Percentiles rank a stretch among this genome's conserved stretches.
These are phyloP conservation scores for Lophiostoma macrostomum DNA, from an alignment of 495 filamentous ascomycete species.

Conservation along the genomic window DNA sequence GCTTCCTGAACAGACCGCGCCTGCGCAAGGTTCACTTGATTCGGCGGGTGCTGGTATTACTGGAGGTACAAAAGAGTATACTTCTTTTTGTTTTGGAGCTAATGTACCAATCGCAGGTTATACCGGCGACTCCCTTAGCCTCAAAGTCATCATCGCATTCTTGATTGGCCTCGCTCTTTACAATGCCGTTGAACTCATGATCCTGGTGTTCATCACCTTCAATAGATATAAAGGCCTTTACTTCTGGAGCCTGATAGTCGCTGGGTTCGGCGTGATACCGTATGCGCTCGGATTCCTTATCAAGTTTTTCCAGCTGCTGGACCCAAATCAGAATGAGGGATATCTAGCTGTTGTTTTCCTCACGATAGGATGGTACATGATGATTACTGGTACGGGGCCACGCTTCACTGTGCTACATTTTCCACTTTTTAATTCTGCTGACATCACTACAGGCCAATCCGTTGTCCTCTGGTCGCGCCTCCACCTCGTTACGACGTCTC, in stretches of 20 bases:
- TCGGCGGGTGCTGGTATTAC: conserved; percentile 19
- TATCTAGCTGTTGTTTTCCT: conserved; percentile 46
- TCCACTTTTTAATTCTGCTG: background rate
- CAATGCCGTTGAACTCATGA: conserved; percentile 45
- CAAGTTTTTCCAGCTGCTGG: conserved; percentile 51
- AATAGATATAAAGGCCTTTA: conserved; percentile 40
- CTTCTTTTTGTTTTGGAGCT: background rate
- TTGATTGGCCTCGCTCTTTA: conserved; percentile 44
- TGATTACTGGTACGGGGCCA: conserved; percentile 55
- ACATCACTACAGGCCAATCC: conserved; percentile 44
- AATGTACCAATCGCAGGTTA: conserved; percentile 9
- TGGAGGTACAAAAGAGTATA: conserved; percentile 2
- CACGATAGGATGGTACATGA: conserved; percentile 58
- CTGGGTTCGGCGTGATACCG: conserved; percentile 52
- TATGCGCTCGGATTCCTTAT: conserved; percentile 61
- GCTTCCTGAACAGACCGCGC: background rate
- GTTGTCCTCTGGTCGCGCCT: conserved; percentile 68
- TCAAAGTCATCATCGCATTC: conserved; percentile 25
- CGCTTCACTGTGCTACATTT: no score
- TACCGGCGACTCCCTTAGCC: conserved; percentile 13
- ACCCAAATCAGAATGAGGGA: conserved; percentile 38
- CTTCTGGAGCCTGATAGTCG: conserved; percentile 46
- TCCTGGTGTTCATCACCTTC: conserved; percentile 46
- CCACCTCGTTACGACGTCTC: conserved; percentile 55
- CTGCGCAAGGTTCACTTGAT: conserved; percentile 9